Base-by-base conservation (phyloP, 2,329 filamentous ascomycete species). In the Beauveria sp. region DNA sequence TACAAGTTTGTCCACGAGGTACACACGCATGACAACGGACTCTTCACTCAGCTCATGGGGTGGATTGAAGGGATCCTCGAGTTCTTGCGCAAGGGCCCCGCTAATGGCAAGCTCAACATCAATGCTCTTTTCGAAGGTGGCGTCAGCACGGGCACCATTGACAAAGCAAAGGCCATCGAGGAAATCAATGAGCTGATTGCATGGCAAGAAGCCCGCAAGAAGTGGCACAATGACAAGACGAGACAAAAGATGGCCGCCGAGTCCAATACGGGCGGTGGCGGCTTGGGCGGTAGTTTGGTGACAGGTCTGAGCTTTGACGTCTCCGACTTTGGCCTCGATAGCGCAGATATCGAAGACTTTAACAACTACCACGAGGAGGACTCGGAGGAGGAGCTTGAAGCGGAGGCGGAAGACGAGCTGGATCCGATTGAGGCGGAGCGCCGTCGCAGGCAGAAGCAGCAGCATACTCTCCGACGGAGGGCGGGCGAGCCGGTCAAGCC, bases 1-100 rank as follows among this genome's bases (percentile, higher is more conserved):
- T 99, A 98, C 83, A 98, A 96, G 74, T 99, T 99, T 73, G 89
- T 99, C 3, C 95, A 99, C 73, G 95, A 99, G 76, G 93, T 99
- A 1, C 95, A 99, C 71, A 87, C 90, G 7, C 93, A 99, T 69
- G 95, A 99, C 73, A 96, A 99, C 65, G 95, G 95, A 0, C 84
- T 99, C 1, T 99, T 99, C 69, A 93, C 92, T 42, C 90, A 96
- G 69, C 83, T 99, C 57, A 99, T 99, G 95, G 87, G 87, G 28
- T 98, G 95, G 95, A 88, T 98, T 51, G 95, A 99, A 76, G 90
- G 89, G 42, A 98, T 99, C 63, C 83, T 99, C 6, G 90, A 95
- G 65, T 99, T 98, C 76, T 79, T 99, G 38, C 86, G 93, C 51
- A 88, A 92, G 66, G 95, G 95, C 0, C 95, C 93, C 1, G 83